A percentile compares a stretch with the other conserved stretches of the same genome.
Evolutionary conservation across 2,329 filamentous ascomycete species (phyloP).

Genomic region (Penicillium aurantiogriseum): DNA sequence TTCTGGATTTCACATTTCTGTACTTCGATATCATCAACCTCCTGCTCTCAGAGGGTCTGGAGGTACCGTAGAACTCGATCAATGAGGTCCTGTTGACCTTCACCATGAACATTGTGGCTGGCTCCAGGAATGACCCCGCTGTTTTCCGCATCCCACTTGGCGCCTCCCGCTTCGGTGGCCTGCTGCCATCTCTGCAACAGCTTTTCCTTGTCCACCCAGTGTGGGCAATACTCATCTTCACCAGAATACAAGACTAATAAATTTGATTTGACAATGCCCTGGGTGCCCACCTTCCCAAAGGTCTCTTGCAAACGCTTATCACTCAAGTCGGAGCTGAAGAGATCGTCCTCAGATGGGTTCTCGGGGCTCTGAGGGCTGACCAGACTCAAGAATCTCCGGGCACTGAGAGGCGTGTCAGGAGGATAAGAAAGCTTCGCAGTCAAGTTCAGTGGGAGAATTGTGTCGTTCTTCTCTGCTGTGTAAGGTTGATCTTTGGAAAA

Average conservation of each 20-base stretch:
- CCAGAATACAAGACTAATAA: constrained; percentile 49
- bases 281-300: constrained; percentile 57
- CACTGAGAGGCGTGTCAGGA: constrained; percentile 50
- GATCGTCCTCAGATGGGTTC: constrained; percentile 73
- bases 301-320: constrained; percentile 57
- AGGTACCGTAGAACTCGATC: constrained; percentile 38
- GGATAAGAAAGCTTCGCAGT: constrained; percentile 34
- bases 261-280: constrained; percentile 39
- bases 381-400: constrained; percentile 59
- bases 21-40: background rate
- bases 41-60: constrained; percentile 22
- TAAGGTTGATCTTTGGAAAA: constrained; percentile 32
- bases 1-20: background rate
- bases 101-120: constrained; percentile 50
- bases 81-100: constrained; percentile 46
- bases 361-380: constrained; percentile 52
- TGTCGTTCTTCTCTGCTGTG: constrained; percentile 26
- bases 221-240: constrained; percentile 46
- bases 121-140: constrained; percentile 51
- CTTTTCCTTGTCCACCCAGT: constrained; percentile 46
- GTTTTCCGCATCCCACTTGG: constrained; percentile 50
- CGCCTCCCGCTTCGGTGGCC: constrained; percentile 39
- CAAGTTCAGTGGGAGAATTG: constrained; percentile 36
- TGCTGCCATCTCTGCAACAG: constrained; percentile 45
- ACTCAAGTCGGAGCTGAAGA: constrained; percentile 77